A percentile compares a stretch with the other conserved stretches of the same genome.
Conservation (phyloP, 2,329 filamentous ascomycete species). For the Phyllosticta citribraziliensis region DNA sequence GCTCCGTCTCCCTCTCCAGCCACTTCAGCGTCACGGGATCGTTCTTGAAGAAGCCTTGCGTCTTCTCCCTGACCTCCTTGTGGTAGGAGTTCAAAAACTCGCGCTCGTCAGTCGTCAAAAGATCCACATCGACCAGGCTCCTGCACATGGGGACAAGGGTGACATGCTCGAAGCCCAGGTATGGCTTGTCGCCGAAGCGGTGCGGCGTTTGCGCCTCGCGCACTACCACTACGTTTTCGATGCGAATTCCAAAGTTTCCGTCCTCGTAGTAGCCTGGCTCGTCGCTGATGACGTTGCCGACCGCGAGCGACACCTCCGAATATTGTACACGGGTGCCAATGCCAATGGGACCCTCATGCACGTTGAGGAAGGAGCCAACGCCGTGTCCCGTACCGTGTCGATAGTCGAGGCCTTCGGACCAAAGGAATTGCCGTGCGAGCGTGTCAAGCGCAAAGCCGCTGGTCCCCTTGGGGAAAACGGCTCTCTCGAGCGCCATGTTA, state of each 20-base stretch:
- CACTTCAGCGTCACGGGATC: constrained; percentile 66
- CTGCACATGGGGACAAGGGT: constrained; percentile 94
- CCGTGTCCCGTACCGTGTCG: constrained; percentile 94
- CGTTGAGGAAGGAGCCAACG: constrained; percentile 89
- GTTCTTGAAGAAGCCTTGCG: constrained; percentile 61
- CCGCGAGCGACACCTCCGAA: constrained; percentile 75
- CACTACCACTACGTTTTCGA: constrained; percentile 92
- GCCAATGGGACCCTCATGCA: constrained; percentile 94
- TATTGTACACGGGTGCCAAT: constrained; percentile 89
- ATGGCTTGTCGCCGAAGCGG: constrained; percentile 88
- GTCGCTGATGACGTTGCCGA: constrained; percentile 93
- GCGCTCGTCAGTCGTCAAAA: constrained; percentile 67
- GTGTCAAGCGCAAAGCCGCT: constrained; percentile 86
- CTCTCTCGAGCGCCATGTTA: constrained; percentile 76
- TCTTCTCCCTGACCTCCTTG: constrained; percentile 71
- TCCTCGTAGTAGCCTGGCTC: constrained; percentile 98
- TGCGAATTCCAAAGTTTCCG: constrained; percentile 85
- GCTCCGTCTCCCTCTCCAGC: constrained; percentile 78
- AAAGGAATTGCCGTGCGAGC: constrained; percentile 82
- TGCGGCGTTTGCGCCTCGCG: constrained; percentile 78
- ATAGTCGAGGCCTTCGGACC: constrained; percentile 90
- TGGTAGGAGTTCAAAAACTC: constrained; percentile 84
- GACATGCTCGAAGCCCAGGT: constrained; percentile 90
- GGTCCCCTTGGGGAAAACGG: constrained; percentile 88
- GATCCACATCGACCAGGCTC: constrained; percentile 66